Evolutionary conservation across 257 asterid species (phyloP).

Genomic region (Ocimum tenuiflorum): DNA sequence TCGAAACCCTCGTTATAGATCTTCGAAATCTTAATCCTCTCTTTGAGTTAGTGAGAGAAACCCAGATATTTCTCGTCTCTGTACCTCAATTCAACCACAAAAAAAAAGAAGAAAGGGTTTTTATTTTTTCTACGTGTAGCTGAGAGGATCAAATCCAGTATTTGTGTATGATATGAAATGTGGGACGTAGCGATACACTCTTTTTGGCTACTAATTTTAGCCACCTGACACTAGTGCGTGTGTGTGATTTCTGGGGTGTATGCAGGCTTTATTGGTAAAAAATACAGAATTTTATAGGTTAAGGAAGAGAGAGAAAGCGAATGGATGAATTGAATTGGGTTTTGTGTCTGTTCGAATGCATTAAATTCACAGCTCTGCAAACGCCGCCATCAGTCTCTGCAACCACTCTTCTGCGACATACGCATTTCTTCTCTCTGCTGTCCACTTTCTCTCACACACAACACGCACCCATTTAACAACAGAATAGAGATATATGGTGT

Average conservation of each 20-base stretch:
- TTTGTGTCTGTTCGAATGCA: conserved; percentile 29
- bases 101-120: too few relatives aligned
- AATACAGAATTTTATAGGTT: conserved; percentile 33
- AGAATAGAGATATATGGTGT: neutral
- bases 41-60: conserved; percentile 57
- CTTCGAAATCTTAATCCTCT: conserved; percentile 29
- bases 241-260: conserved; percentile 20
- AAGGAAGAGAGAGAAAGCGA: conserved; percentile 14
- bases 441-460: conserved; percentile 22
- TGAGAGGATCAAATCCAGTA: neutral
- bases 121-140: neutral
- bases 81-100: conserved; percentile 40
- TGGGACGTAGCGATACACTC: neutral
- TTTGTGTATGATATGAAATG: conserved; percentile 8
- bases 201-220: neutral
- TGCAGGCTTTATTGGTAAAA: conserved; percentile 10
- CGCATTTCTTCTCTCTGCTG: neutral
- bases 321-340: conserved; percentile 14
- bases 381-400: conserved; percentile 91
- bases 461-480: conserved; percentile 8
- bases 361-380: conserved; percentile 78
- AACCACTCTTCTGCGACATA: conserved; percentile 49
- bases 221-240: conserved; percentile 26
- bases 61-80: conserved; percentile 51
- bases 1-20: conserved; percentile 79